Base-by-base conservation (phyloP, 257 asterid species). In the Solanum pennellii region DNA sequence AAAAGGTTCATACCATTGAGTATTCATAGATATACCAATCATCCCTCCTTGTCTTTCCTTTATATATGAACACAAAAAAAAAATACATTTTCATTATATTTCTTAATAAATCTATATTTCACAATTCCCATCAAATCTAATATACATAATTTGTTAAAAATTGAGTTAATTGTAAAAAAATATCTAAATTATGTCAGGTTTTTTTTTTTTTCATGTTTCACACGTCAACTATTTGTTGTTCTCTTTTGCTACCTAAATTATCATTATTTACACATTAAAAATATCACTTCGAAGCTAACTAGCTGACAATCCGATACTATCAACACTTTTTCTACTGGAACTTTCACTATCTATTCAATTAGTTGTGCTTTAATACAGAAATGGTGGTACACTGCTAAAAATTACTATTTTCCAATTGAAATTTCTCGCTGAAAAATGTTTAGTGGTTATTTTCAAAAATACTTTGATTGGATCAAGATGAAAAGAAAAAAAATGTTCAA, bases 1-100 rank as follows among this genome's bases (percentile, higher is more conserved):
- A 65, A 77, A 80, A 20, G 96, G 94, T 83, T 93, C 95, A 84
- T 86, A 94, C 97, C 95, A 93, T 39, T 89, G 29, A 33, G 97
- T 90, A 85, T 92, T 91, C 73, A 93, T 86, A 2, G 90, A 90
- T 18, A 94, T 92, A 18, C 97, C 97, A 7, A 93, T 90, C 21
- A 84, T 85, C 20, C 96, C 95, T 72, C 92, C 91, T 88, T 94
- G 96, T 86, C 68, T 72, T 84, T 89, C 56, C 95, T 62, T 6
- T 10, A 23, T 16, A 49, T 49, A 49, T 9, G 31, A 62, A 29
- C 15, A 62, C 3, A 7, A 56, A 20, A 56, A 45, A 45, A 59
- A 21, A 60, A 3, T 0, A 59, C 27, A 21, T 21, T 59, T 59
- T 59, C 27, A 1, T 59, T 47, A 13, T 47, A 47, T 2, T 47